Evolutionary conservation across 106 monocot genomes (phyloP), one percentile per base, ranked within the genome.

Genomic region (Acorus calamus): DNA sequence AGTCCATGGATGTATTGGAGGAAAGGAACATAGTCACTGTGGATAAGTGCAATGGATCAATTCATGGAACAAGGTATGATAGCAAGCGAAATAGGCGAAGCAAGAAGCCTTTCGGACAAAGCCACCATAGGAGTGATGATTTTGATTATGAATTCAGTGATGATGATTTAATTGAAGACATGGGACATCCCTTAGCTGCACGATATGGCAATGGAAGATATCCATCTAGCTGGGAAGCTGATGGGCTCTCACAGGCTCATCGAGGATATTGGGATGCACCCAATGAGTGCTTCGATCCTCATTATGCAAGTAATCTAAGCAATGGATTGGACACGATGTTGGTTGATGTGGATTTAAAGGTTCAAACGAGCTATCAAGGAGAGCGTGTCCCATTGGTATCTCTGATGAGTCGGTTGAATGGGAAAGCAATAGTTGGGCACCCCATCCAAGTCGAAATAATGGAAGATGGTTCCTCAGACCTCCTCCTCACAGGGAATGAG

Each of bases 331-430:
- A 77, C 6, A 13, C 78, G 2, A 70, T 69, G 61, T 71, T 84
- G 60, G 63, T 90, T 47, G 82, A 96, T 71, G 90, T 96, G 13
- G 74, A 87, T 68, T 53, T 96, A 57, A 84, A 82, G 71, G 98
- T 98, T 43, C 80, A 89, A 61, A 65, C 79, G 49, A 92, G 72
- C 62, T 85, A 85, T 68, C 91, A 88, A 46, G 98, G 91, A 7
- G 87, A 98, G 74, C 98, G 75, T 57, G 98, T 98, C 47, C 98
- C 98, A 51, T 68, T 92, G 51, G 92, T 98, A 62, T 98, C 92
- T 67, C 66, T 98, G 9, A 92, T 91, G 91, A 98, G 98, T 75
- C 77, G 85, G 71, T 62, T 88, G 54, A 92, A 98, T 77, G 92
- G 98, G 13, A 98, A 98, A 73, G 92, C 91, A 60, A 98, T 98